Evolutionary conservation across 2,329 filamentous ascomycete species (phyloP).

Genomic region (Aspergillus tubingensis): DNA sequence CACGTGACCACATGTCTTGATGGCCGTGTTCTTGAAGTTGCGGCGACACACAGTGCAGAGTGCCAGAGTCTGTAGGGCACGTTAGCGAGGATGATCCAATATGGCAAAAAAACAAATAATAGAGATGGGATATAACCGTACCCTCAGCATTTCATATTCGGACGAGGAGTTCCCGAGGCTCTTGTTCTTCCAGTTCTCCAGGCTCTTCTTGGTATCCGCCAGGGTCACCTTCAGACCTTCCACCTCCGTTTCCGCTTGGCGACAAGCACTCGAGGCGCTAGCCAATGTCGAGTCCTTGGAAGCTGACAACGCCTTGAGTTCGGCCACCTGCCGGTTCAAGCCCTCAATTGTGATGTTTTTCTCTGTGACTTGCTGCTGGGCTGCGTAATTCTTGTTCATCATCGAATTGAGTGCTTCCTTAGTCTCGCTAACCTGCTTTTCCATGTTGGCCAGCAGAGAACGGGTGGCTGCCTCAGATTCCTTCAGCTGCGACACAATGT

Average conservation of each 20-base stretch:
- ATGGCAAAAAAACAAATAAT: not conserved
- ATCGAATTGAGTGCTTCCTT: constrained; percentile 75
- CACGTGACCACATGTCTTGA: constrained; percentile 92
- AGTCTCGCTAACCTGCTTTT: constrained; percentile 85
- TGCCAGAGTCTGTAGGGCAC: constrained; percentile 62
- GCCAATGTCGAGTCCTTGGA: constrained; percentile 71
- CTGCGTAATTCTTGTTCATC: constrained; percentile 69
- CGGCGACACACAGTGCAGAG: constrained; percentile 90
- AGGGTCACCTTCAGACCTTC: constrained; percentile 78
- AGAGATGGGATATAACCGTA: constrained; percentile 50
- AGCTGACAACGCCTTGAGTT: constrained; percentile 73
- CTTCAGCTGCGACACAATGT: constrained; percentile 91
- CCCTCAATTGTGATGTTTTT: constrained; percentile 69
- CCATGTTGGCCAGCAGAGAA: constrained; percentile 75
- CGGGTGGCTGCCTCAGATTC: constrained; percentile 80
- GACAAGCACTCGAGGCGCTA: constrained; percentile 63
- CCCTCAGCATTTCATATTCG: constrained; percentile 81
- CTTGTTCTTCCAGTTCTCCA: constrained; percentile 84
- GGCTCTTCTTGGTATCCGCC: constrained; percentile 76
- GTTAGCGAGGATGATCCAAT: constrained; percentile 18
- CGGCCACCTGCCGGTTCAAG: constrained; percentile 72
- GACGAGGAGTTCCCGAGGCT: constrained; percentile 76
- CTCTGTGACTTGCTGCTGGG: constrained; percentile 73
- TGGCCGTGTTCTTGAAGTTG: constrained; percentile 89
- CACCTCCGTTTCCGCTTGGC: constrained; percentile 68